phyloP scores from a whole-genome alignment of 805 yeast genomes.

The Dipodascus albidus region DNA sequence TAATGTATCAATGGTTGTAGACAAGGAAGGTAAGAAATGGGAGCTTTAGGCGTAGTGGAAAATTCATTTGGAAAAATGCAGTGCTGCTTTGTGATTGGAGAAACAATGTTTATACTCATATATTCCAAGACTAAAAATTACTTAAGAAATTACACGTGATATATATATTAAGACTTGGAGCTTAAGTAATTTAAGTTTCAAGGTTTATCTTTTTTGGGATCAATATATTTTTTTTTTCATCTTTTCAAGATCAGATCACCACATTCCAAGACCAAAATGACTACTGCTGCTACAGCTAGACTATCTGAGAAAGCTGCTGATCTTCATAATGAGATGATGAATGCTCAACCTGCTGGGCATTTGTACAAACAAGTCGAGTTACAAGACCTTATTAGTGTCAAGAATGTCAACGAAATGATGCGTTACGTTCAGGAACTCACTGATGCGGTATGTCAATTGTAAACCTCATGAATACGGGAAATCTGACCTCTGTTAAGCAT shows the following conservation, averaged over 20 bases:
- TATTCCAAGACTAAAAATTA: background rate
- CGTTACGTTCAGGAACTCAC: slow-evolving; percentile 34
- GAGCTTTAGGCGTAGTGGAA: background rate
- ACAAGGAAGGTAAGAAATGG: background rate
- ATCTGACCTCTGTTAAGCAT: slow-evolving; percentile 30
- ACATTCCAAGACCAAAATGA: background rate
- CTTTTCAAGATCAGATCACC: background rate
- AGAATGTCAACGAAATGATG: slow-evolving; percentile 33
- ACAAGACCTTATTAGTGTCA: slow-evolving; percentile 34
- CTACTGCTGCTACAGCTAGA: background rate
- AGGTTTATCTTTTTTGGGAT: background rate
- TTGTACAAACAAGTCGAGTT: slow-evolving; percentile 63
- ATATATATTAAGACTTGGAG: background rate
- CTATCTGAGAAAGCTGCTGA: slow-evolving; percentile 31
- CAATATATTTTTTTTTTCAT: background rate
- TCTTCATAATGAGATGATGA: slow-evolving; percentile 57
- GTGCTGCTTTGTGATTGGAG: background rate
- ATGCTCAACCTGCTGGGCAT: slow-evolving; percentile 29
- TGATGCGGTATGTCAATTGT: slow-evolving; percentile 19
- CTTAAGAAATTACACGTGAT: background rate
- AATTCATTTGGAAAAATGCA: background rate
- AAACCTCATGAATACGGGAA: slow-evolving; percentile 24
- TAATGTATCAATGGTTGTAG: background rate
- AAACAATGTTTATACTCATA: background rate
- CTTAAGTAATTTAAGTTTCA: too few relatives aligned